Conservation (phyloP, 331 rosid genomes). For the Rhamnella rubrinervis region DNA sequence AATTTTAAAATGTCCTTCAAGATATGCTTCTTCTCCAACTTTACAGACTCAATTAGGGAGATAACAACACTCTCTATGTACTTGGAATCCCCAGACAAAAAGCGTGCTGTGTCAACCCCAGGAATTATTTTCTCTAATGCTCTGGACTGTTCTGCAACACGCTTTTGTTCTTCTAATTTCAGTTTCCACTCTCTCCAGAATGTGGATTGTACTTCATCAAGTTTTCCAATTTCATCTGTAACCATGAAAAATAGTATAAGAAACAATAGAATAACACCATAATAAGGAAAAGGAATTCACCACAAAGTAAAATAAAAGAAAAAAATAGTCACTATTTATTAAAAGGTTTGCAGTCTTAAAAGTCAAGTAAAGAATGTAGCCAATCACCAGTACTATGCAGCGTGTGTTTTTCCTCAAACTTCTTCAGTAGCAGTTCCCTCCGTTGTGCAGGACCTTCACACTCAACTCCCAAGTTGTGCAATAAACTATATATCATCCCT, state of each 20-base stretch:
- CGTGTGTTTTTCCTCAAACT: conserved; percentile 74
- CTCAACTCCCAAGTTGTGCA: conserved; percentile 70
- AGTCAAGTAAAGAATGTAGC: conserved; percentile 13
- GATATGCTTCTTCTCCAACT: conserved; percentile 71
- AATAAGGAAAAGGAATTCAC: conserved; percentile 10
- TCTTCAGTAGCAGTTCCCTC: conserved; percentile 69
- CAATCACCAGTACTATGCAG: conserved; percentile 59
- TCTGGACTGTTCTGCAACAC: conserved; percentile 75
- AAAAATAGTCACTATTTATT: neutral
- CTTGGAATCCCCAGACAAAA: conserved; percentile 72
- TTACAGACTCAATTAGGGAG: conserved; percentile 77
- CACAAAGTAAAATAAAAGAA: conserved; percentile 9
- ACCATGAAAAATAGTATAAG: conserved; percentile 6
- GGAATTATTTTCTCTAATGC: conserved; percentile 78
- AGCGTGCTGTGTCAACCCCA: conserved; percentile 83
- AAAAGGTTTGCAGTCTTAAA: neutral
- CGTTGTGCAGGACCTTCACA: conserved; percentile 59
- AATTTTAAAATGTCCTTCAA: conserved; percentile 70
- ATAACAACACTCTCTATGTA: conserved; percentile 64
- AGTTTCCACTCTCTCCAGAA: conserved; percentile 98
- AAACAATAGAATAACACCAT: conserved; percentile 12
- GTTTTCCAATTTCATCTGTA: conserved; percentile 70
- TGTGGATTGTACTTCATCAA: conserved; percentile 77
- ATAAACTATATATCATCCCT: conserved; percentile 85
- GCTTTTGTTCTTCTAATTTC: conserved; percentile 87